A percentile compares a stretch with the other conserved stretches of the same genome.
phyloP scores from a whole-genome alignment of 2,329 filamentous ascomycete species.

The Apiospora rasikravindrae region DNA sequence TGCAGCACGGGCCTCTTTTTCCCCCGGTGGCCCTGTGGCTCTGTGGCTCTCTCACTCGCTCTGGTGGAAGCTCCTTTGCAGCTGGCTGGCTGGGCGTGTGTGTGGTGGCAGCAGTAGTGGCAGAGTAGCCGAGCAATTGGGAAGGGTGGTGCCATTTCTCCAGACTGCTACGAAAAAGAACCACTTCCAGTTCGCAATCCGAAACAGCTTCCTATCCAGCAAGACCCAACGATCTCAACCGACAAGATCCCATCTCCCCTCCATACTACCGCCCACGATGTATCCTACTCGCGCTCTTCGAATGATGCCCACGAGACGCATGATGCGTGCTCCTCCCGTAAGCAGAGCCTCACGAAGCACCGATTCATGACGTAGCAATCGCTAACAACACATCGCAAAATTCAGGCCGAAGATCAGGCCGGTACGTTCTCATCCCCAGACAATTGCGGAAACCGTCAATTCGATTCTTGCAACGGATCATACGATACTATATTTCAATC shows the following conservation, averaged over 20 bases:
- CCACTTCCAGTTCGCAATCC: conserved; percentile 10
- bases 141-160: conserved; percentile 12
- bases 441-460: conserved; percentile 22
- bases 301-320: conserved; percentile 70
- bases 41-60: neutral
- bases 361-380: conserved; percentile 35
- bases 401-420: conserved; percentile 69
- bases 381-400: conserved; percentile 24
- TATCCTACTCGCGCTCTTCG: conserved; percentile 68
- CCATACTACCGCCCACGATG: conserved; percentile 54
- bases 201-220: conserved; percentile 16
- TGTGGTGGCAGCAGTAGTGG: neutral
- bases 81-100: neutral
- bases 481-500: neutral
- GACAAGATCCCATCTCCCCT: conserved; percentile 36
- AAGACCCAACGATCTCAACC: conserved; percentile 10
- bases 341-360: conserved; percentile 43
- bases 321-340: conserved; percentile 77
- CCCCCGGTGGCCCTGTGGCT: neutral
- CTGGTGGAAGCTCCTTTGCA: neutral
- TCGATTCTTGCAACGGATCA: conserved; percentile 24
- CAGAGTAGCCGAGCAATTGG: conserved; percentile 4
- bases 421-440: conserved; percentile 55
- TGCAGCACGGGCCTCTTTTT: neutral
- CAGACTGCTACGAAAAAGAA: conserved; percentile 13